Evolutionary conservation across 306 rosid genomes (phyloP).

Genomic region (Mimosa bimucronata): DNA sequence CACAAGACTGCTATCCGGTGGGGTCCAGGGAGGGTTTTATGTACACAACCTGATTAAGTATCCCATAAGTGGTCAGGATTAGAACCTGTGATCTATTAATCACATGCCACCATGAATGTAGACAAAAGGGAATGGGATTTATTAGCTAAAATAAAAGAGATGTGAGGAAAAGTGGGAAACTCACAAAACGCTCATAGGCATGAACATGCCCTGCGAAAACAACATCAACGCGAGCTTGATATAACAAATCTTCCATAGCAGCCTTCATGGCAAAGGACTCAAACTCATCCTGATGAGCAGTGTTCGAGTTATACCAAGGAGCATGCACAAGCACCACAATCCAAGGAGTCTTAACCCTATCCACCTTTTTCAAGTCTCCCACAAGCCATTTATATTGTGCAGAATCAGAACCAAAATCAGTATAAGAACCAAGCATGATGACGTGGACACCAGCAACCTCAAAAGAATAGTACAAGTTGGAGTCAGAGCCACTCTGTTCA

Average conservation of each 20-base stretch:
- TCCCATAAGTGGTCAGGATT: too few relatives aligned
- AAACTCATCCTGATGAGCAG: constrained; percentile 69
- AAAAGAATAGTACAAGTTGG: constrained; percentile 86
- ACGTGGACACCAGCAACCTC: constrained; percentile 70
- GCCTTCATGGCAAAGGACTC: constrained; percentile 67
- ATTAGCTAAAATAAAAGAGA: background rate
- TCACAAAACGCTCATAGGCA: constrained; percentile 91
- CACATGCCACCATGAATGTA: too few relatives aligned
- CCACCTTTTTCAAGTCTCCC: constrained; percentile 54
- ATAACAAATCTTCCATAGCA: constrained; percentile 74
- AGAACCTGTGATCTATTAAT: too few relatives aligned
- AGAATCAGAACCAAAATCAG: constrained; percentile 55
- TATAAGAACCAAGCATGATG: constrained; percentile 85
- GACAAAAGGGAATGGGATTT: too few relatives aligned
- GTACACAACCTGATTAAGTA: too few relatives aligned
- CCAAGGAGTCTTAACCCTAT: constrained; percentile 75
- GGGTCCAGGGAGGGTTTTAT: too few relatives aligned
- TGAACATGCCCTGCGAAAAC: constrained; percentile 87
- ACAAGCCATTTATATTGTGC: constrained; percentile 73
- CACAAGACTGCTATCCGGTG: too few relatives aligned
- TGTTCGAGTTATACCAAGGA: constrained; percentile 85
- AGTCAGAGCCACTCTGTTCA: constrained; percentile 65
- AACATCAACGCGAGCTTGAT: constrained; percentile 67
- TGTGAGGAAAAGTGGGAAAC: constrained; percentile 27
- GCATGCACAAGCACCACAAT: constrained; percentile 69